Percentiles rank a stretch among this genome's conserved stretches.
Conservation (phyloP, 2,329 filamentous ascomycete species). For the Kalaharituber pfeilii region DNA sequence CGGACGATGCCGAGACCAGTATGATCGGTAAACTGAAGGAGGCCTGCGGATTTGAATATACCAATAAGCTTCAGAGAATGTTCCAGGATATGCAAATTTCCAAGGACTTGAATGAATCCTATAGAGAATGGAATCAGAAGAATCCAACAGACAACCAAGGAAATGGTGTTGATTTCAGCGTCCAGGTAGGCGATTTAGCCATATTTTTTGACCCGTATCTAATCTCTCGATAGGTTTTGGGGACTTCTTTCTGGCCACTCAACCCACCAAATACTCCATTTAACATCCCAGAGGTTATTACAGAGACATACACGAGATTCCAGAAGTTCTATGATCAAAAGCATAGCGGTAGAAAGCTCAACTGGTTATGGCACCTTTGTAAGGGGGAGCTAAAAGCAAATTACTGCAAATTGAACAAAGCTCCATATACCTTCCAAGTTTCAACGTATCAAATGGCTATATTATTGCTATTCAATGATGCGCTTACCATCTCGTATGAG, state of each 20-base stretch:
- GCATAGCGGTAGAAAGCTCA: slow-evolving; percentile 88
- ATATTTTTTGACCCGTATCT: background rate
- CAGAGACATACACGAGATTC: slow-evolving; percentile 78
- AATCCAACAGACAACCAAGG: slow-evolving; percentile 46
- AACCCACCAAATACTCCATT: slow-evolving; percentile 76
- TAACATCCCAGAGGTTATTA: slow-evolving; percentile 67
- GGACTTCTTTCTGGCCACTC: slow-evolving; percentile 94
- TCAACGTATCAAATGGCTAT: slow-evolving; percentile 98
- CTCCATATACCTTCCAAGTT: slow-evolving; percentile 90
- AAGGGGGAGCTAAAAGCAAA: slow-evolving; percentile 93
- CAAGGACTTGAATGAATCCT: slow-evolving; percentile 83
- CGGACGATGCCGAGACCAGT: slow-evolving; percentile 91
- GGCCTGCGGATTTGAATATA: slow-evolving; percentile 96
- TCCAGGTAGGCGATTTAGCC: slow-evolving; percentile 36
- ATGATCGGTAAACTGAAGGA: slow-evolving; percentile 99
- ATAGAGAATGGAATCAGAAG: slow-evolving; percentile 57
- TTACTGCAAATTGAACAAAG: slow-evolving; percentile 77
- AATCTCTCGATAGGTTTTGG: slow-evolving; percentile 57
- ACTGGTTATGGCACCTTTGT: slow-evolving; percentile 96
- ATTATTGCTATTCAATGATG: slow-evolving; percentile 83
- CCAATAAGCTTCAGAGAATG: slow-evolving; percentile 98
- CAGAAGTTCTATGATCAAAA: slow-evolving; percentile 85
- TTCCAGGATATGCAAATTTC: slow-evolving; percentile 99
- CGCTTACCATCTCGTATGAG: slow-evolving; percentile 66
- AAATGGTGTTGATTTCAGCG: slow-evolving; percentile 63